These are phyloP conservation scores for Pistacia vera DNA, from an alignment of 345 rosid species.

Conservation along the genomic window DNA sequence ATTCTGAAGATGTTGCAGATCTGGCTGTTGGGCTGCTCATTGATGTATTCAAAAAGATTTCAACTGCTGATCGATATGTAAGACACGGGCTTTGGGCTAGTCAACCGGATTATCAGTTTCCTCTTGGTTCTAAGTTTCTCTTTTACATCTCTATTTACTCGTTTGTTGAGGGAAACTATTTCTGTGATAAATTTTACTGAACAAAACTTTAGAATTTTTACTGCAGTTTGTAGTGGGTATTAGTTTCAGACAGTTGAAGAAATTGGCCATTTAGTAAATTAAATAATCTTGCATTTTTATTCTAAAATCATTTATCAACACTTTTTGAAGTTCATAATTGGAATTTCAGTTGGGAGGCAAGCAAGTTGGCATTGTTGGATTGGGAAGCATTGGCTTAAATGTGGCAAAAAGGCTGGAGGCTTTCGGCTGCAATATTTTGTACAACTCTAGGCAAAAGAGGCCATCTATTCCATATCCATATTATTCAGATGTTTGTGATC, in stretches of 20 bases:
- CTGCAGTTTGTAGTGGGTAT: no score
- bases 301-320: no score
- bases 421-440: slow-evolving; percentile 44
- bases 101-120: slow-evolving; percentile 30
- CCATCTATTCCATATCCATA: slow-evolving; percentile 34
- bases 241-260: no score
- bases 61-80: slow-evolving; percentile 46
- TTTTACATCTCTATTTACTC: neutral
- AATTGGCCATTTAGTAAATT: no score
- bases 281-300: no score
- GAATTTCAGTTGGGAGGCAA: slow-evolving; percentile 45
- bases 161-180: neutral
- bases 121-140: slow-evolving; percentile 48
- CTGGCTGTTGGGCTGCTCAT: slow-evolving; percentile 56
- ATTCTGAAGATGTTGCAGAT: slow-evolving; percentile 58
- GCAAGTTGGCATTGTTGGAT: slow-evolving; percentile 52
- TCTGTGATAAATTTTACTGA: neutral
- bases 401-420: slow-evolving; percentile 46
- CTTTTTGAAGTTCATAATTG: neutral
- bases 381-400: slow-evolving; percentile 44
- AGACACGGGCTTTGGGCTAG: slow-evolving; percentile 48
- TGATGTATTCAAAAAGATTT: slow-evolving; percentile 50
- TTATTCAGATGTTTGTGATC: slow-evolving; percentile 32
- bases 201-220: no score
- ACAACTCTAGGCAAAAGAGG: slow-evolving; percentile 42